Evolutionary conservation across 805 yeast genomes (phyloP), one percentile per base, ranked within the genome.

Genomic region (Saturnispora hagleri): DNA sequence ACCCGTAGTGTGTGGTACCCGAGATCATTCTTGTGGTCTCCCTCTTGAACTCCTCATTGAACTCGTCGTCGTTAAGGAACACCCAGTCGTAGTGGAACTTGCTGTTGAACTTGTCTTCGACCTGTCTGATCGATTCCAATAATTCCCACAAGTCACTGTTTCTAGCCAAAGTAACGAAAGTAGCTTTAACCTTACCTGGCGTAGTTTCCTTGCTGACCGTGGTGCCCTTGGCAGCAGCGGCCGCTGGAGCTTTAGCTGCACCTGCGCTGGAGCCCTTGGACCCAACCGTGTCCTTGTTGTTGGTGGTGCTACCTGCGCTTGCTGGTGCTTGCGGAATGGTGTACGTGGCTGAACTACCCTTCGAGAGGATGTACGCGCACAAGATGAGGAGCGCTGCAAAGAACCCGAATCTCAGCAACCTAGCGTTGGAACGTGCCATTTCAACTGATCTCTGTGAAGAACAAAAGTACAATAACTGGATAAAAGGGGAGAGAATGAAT

Each of bases 81-180:
- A 89, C 93, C 97, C 98, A 91, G 60, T 95, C 97, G 64, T 91
- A 91, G 57, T 86, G 76, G 70, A 71, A 90, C 46, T 86, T 76
- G 17, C 70, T 65, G 73, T 91, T 91, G 75, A 93, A 91, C 56
- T 97, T 75, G 67, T 89, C 97, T 69, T 91, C 97, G 51, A 90
- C 77, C 46, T 82, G 78, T 66, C 87, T 75, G 54, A 87, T 84
- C 7, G 95, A 81, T 33, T 72, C 77, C 44, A 80, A 69, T 49
- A 87, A 68, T 26, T 75, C 75, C 69, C 77, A 73, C 52, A 87
- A 66, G 63, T 87, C 96, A n/a, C 71, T 60, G 66, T 86, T 86
- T 70, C 95, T 75, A 12, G 90, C 93, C 60, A 87, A 73, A 0
- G 91, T 76, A 17, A 87, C 89, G 66, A 88, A 86, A 2, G 95